Evolutionary conservation across 108 stramenopile genomes (phyloP).

Genomic region (Pseudonitzschia multiseries): DNA sequence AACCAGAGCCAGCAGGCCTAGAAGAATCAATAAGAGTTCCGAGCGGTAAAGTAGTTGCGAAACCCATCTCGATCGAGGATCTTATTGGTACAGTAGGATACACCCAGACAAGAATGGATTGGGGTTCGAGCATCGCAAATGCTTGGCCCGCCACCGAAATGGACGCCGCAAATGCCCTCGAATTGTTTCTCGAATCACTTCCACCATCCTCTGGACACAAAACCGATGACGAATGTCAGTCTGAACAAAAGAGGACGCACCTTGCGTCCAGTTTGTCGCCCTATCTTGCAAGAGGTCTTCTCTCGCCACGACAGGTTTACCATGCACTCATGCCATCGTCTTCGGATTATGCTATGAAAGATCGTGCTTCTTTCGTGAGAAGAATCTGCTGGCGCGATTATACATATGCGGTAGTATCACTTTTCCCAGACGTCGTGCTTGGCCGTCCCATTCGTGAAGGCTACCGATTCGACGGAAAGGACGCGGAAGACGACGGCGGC

Average conservation of each 20-base stretch:
- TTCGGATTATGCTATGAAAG: neutral
- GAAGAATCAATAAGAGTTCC: neutral
- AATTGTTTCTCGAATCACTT: neutral
- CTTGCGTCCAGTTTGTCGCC: slow-evolving; percentile 34
- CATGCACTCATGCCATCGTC: slow-evolving; percentile 2
- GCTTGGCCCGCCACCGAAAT: neutral
- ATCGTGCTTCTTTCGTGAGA: slow-evolving; percentile 24
- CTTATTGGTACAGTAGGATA: neutral
- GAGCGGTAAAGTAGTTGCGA: neutral
- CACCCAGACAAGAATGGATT: neutral
- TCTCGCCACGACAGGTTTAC: slow-evolving; percentile 41
- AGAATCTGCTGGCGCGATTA: slow-evolving; percentile 39
- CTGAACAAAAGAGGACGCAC: neutral
- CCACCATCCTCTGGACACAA: neutral
- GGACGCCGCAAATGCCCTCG: neutral
- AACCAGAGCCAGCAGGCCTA: neutral
- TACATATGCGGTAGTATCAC: slow-evolving; percentile 5
- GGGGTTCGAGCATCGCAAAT: neutral
- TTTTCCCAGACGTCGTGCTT: slow-evolving; percentile 14
- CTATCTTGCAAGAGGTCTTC: slow-evolving; percentile 44
- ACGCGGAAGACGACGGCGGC: neutral
- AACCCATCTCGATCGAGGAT: neutral
- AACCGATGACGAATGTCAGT: neutral
- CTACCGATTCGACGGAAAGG: neutral
- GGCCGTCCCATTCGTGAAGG: slow-evolving; percentile 29